Evolutionary conservation across 2,329 filamentous ascomycete species (phyloP), one percentile per base, ranked within the genome.

Genomic region (Talaromyces atroroseus): DNA sequence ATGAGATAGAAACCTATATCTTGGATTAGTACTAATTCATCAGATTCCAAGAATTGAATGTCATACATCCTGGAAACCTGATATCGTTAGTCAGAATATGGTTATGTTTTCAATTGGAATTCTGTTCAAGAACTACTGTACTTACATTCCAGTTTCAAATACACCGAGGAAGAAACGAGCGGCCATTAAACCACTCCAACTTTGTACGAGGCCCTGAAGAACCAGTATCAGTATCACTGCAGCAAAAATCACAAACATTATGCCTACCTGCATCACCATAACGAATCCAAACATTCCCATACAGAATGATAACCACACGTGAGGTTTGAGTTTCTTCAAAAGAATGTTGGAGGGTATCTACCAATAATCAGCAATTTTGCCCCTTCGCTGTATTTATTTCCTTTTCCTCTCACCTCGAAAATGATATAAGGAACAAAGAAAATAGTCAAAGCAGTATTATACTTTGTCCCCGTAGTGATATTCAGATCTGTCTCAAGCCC

Each of bases 151-250:
- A 5, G 85, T 83, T 74, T 90, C 86, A 59, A 86, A 87, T 0
- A 89, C 71, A 8, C 92, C 92, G 0, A 96, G 80, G 70, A 96
- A 92, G 78, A 96, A 96, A 34, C 90, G 83, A 2, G 89, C 90
- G 0, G 85, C 80, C 50, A 96, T 79, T 16, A 96, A 76, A 1
- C 90, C 90, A 42, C 79, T 76, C 73, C 92, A 96, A 66, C 83
- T 95, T 58, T 83, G 76, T 2, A 91, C 87, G 6, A 95, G 73
- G 0, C 91, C 91, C 72, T 95, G 89, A 63, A 84, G 81, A 38
- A 24, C 5, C 40, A 18, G n/a, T 11, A n/a, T 36, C 7, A 51
- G 32, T 5, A 21, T 8, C 1, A 3, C 14, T 14, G 12, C 4
- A 2, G 21, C 44, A 11, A 18, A 10, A n/a, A 8, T 26, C 20